phyloP scores from a whole-genome alignment of 768 basidiomycete genomes.

The Phanerochaete carnosa region DNA sequence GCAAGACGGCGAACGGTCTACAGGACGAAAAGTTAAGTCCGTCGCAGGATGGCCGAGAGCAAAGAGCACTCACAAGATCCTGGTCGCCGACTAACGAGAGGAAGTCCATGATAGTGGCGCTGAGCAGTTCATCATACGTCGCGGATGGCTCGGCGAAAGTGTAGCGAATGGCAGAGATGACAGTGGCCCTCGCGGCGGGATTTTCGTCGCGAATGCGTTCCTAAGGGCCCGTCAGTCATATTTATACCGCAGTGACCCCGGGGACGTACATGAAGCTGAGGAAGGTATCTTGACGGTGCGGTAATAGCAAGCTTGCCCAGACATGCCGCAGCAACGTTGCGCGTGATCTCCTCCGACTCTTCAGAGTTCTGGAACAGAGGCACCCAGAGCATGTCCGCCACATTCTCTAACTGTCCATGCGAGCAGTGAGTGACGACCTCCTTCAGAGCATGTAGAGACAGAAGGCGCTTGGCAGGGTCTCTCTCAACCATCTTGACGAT shows the following conservation, averaged over 20 bases:
- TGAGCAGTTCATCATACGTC: slow-evolving; percentile 87
- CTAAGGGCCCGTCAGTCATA: slow-evolving; percentile 29
- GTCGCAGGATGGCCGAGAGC: background rate
- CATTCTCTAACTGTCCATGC: slow-evolving; percentile 75
- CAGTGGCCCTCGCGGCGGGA: slow-evolving; percentile 77
- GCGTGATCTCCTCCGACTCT: slow-evolving; percentile 83
- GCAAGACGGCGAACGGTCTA: slow-evolving; percentile 90
- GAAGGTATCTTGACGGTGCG: slow-evolving; percentile 86
- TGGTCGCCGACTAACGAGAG: slow-evolving; percentile 85
- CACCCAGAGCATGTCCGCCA: slow-evolving; percentile 88
- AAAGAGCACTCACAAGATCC: slow-evolving; percentile 64
- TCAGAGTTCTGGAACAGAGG: slow-evolving; percentile 92
- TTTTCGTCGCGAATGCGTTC: slow-evolving; percentile 66
- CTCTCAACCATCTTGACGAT: slow-evolving; percentile 77
- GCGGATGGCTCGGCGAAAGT: slow-evolving; percentile 84
- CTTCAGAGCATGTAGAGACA: slow-evolving; percentile 90
- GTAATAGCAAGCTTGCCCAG: slow-evolving; percentile 93
- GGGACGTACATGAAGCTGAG: slow-evolving; percentile 77
- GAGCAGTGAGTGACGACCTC: slow-evolving; percentile 95
- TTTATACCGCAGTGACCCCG: background rate
- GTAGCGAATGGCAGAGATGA: slow-evolving; percentile 88
- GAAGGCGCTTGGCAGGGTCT: slow-evolving; percentile 73
- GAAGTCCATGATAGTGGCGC: slow-evolving; percentile 87
- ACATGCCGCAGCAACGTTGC: slow-evolving; percentile 95
- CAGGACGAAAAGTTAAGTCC: slow-evolving; percentile 1